Evolutionary conservation across 2,329 filamentous ascomycete species (phyloP), one percentile per base, ranked within the genome.

Genomic region (Cladosporium sp.): DNA sequence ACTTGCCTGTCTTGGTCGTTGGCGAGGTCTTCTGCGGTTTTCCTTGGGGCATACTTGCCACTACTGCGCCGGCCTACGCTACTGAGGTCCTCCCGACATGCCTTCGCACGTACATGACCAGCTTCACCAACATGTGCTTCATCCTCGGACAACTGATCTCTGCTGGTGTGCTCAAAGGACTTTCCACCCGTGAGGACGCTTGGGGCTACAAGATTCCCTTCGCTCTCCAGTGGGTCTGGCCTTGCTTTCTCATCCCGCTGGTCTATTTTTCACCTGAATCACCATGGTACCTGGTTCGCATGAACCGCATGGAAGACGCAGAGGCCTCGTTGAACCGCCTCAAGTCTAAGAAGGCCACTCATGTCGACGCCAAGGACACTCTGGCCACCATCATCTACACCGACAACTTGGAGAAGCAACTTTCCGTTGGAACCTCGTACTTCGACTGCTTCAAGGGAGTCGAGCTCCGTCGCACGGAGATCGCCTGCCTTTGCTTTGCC

Each of bases 181-280:
- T 50, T 6, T 43, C 47, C n/a, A 40, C 44, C 24, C 44, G 44
- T 11, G 44, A 47, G 34, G 44, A 47, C 13, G 34, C 36, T 8
- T 47, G 34, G 44, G 44, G 44, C 24, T 47, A 70, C 53, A 57
- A 68, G 7, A 70, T 72, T 27, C 77, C 51, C 60, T 80, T 48
- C 43, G 63, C 54, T 13, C 41, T 65, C 4, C 78, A 80, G 58
- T 80, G 78, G 78, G 70, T 80, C 50, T 73, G 59, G 59, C 68
- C 62, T 44, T 56, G 52, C 18, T 62, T 68, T 20, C 58, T 71
- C 9, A 58, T 65, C 7, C 51, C 65, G 57, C 58, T 55, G 24
- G 57, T 61, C 40, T 54, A 54, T n/a, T 56, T 64, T 17, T 60
- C 60, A 11, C 64, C 63, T 1, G 63, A 65, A 13, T 59, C 55